These are phyloP conservation scores for Lepidium sativum DNA, from an alignment of 345 rosid species.

Conservation along the genomic window DNA sequence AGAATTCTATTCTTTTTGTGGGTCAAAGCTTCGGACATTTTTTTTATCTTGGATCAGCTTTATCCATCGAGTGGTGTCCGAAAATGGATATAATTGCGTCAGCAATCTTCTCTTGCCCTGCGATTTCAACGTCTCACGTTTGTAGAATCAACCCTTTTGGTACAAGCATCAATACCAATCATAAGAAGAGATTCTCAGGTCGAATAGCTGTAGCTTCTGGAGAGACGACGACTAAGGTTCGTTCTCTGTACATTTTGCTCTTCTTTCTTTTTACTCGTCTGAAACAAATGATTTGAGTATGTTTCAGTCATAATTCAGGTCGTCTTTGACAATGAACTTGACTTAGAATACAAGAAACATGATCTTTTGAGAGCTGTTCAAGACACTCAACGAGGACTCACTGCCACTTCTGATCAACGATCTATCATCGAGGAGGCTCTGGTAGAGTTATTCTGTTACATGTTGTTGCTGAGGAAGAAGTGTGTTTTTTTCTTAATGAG, in stretches of 20 bases:
- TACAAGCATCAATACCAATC: conserved; percentile 9
- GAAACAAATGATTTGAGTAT: not conserved
- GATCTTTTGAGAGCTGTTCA: conserved; percentile 59
- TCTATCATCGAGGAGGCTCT: conserved; percentile 73
- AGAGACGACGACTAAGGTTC: conserved; percentile 26
- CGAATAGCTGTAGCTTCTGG: conserved; percentile 38
- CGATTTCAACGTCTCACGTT: conserved; percentile 16
- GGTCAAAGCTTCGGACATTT: not conserved
- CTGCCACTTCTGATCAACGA: conserved; percentile 62
- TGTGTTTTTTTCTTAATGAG: not conserved
- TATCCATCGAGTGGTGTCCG: not conserved
- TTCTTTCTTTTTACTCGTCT: not conserved
- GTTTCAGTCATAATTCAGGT: conserved; percentile 30
- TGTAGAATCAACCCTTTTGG: conserved; percentile 22
- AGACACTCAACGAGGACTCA: conserved; percentile 66
- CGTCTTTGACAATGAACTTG: conserved; percentile 35
- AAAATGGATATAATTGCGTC: conserved; percentile 36
- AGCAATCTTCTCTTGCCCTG: conserved; percentile 30
- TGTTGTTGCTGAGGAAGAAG: not conserved
- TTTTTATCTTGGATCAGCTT: not conserved
- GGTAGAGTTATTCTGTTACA: conserved; percentile 31
- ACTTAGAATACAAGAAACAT: conserved; percentile 49
- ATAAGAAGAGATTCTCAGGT: conserved; percentile 29
- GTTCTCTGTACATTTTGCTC: conserved; percentile 7
- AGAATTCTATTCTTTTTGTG: not conserved